These are phyloP conservation scores for Sambucus nigra DNA, from an alignment of 129 eudicot species.

Conservation along the genomic window DNA sequence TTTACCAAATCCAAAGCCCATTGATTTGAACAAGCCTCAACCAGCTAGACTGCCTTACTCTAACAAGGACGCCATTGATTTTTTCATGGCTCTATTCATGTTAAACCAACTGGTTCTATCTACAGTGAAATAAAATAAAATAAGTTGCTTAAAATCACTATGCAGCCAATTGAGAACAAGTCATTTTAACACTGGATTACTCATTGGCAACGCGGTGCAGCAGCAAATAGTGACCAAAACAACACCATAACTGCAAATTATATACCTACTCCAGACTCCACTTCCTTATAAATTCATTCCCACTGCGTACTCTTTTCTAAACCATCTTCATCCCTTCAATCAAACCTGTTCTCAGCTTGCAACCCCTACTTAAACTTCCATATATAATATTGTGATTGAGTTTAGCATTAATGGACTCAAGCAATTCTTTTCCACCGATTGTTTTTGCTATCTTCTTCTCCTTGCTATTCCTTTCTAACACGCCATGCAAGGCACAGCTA, in stretches of 20 bases:
- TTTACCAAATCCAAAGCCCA: too few relatives aligned
- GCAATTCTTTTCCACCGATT: background rate
- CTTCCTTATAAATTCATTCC: background rate
- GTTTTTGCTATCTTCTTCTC: background rate
- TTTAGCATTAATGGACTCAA: background rate
- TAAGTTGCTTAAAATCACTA: too few relatives aligned
- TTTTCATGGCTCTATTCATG: too few relatives aligned
- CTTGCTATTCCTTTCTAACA: slow-evolving; percentile 1
- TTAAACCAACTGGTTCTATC: too few relatives aligned
- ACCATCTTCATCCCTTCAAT: background rate
- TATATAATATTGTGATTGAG: background rate
- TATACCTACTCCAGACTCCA: background rate
- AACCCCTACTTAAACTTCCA: background rate
- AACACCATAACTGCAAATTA: too few relatives aligned
- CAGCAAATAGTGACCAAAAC: background rate
- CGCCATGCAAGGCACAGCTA: slow-evolving; percentile 29
- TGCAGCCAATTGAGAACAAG: background rate
- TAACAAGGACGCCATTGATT: too few relatives aligned
- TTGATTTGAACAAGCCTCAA: too few relatives aligned
- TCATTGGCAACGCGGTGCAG: slow-evolving; percentile 1
- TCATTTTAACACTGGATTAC: background rate
- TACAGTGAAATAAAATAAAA: too few relatives aligned
- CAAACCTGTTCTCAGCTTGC: background rate
- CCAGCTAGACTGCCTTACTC: too few relatives aligned
- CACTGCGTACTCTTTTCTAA: background rate